Evolutionary conservation across 495 filamentous ascomycete species (phyloP).

Genomic region (Articulospora tetracladia): DNA sequence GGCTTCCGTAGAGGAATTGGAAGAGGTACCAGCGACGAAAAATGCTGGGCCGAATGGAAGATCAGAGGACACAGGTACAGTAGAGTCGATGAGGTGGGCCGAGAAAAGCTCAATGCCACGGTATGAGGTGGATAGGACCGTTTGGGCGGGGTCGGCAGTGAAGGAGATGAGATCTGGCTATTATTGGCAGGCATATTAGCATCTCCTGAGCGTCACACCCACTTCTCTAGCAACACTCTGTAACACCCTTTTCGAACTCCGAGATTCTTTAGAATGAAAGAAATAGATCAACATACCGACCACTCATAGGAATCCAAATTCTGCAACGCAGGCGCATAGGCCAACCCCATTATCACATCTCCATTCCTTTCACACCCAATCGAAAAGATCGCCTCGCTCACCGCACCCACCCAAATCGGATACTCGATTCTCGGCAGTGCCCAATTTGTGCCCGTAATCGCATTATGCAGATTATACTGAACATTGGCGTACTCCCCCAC

Average conservation of each 20-base stretch:
- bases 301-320: slow-evolving; percentile 40
- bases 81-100: slow-evolving; percentile 17
- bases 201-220: neutral
- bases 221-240: too few species aligned
- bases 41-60: slow-evolving; percentile 26
- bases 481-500: slow-evolving; percentile 47
- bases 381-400: slow-evolving; percentile 52
- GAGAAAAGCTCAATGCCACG: slow-evolving; percentile 27
- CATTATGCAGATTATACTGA: slow-evolving; percentile 30
- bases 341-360: slow-evolving; percentile 42
- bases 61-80: slow-evolving; percentile 21
- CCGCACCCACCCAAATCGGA: slow-evolving; percentile 33
- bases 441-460: slow-evolving; percentile 26
- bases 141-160: slow-evolving; percentile 18
- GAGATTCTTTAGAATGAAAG: neutral
- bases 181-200: neutral
- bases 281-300: slow-evolving; percentile 24
- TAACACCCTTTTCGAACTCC: too few species aligned
- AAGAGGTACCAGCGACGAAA: slow-evolving; percentile 23
- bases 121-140: slow-evolving; percentile 22
- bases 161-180: slow-evolving; percentile 24
- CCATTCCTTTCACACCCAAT: slow-evolving; percentile 55
- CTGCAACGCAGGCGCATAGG: slow-evolving; percentile 44
- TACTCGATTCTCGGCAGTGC: slow-evolving; percentile 21
- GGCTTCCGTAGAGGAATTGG: neutral